Conservation (phyloP, 371 early-diverging fungal species). For the Apophysomyces ossiformis region DNA sequence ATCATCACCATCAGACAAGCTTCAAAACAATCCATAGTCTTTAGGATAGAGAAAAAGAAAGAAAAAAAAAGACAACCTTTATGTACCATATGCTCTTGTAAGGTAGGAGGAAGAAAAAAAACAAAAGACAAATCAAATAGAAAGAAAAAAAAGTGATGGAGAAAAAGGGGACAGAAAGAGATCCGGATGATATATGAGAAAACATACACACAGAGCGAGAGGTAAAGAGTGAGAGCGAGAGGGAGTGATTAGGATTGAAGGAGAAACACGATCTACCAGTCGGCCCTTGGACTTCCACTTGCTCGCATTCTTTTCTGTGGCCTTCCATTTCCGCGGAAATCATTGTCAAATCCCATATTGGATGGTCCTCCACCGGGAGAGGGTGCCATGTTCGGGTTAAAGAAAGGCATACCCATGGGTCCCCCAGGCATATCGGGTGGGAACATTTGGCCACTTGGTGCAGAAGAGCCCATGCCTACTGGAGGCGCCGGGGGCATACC, state of each 20-base stretch:
- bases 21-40: not conserved
- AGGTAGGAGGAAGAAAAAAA: too few relatives aligned
- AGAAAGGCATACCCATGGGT: constrained; percentile 7
- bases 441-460: not conserved
- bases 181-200: too few relatives aligned
- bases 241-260: not conserved
- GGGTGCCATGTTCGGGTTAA: constrained; percentile 5
- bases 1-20: not conserved
- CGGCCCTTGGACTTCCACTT: constrained; percentile 6
- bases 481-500: constrained; percentile 21
- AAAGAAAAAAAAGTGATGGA: too few relatives aligned
- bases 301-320: constrained; percentile 8
- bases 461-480: constrained; percentile 2
- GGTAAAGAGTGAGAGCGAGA: too few relatives aligned
- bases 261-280: not conserved
- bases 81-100: not conserved
- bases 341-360: constrained; percentile 6
- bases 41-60: not conserved
- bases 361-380: constrained; percentile 2
- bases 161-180: too few relatives aligned
- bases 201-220: too few relatives aligned
- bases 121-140: too few relatives aligned
- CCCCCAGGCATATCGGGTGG: constrained; percentile 1
- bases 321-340: constrained; percentile 9
- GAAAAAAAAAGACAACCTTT: not conserved